A percentile compares a stretch with the other conserved stretches of the same genome.
Conservation (phyloP, 139 green algal species). For the Picochlorum sp. region DNA sequence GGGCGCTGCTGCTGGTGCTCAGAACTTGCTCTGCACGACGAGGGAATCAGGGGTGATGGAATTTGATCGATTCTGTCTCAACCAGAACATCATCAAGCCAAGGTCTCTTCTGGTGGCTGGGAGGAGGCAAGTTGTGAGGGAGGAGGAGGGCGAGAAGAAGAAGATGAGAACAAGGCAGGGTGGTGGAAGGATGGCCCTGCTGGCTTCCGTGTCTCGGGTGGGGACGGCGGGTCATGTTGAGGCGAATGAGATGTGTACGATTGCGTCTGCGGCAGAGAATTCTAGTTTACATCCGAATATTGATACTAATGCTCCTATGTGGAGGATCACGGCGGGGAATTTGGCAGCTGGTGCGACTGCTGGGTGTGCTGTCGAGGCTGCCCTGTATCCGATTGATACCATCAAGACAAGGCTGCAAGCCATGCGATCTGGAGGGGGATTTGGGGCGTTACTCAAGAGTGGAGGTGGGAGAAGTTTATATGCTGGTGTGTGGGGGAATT, state of each 20-base stretch:
- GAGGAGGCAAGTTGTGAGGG: not conserved
- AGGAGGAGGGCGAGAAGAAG: not conserved
- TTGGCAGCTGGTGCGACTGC: slow-evolving; percentile 70
- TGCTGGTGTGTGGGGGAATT: slow-evolving; percentile 73
- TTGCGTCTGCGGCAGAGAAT: slow-evolving; percentile 16
- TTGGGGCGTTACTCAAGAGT: slow-evolving; percentile 55
- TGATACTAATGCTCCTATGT: slow-evolving; percentile 30
- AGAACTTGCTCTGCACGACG: not conserved
- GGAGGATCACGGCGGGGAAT: slow-evolving; percentile 60
- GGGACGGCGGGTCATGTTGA: not conserved
- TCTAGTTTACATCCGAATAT: not conserved
- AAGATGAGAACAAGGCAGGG: not conserved
- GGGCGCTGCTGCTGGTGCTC: too few species aligned
- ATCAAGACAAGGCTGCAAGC: slow-evolving; percentile 97
- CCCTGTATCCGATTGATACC: slow-evolving; percentile 96
- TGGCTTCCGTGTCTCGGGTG: not conserved
- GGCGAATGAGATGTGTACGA: slow-evolving; percentile 9
- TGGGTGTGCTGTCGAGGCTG: slow-evolving; percentile 77
- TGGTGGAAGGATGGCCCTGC: not conserved
- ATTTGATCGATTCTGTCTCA: not conserved
- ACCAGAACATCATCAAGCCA: not conserved
- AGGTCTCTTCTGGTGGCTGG: not conserved
- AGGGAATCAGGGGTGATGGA: not conserved
- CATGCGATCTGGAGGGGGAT: slow-evolving; percentile 66
- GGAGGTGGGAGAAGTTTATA: slow-evolving; percentile 82